These are phyloP conservation scores for Podochytrium sp. DNA, from an alignment of 192 early-diverging fungal species.

Conservation along the genomic window DNA sequence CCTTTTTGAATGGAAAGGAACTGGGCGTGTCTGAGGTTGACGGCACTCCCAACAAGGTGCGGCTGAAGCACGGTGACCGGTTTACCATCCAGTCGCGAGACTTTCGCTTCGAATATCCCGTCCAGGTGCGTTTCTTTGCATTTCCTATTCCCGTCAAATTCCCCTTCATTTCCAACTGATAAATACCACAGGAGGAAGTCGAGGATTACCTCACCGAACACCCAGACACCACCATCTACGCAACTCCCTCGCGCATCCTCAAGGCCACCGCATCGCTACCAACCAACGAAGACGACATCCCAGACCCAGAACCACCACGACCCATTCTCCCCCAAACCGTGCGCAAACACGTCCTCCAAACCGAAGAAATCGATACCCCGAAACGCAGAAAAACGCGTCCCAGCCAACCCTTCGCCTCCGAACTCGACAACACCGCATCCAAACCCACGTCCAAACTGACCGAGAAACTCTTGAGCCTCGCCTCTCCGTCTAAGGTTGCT, in stretches of 20 bases:
- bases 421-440: too few relatives aligned
- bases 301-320: neutral
- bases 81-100: neutral
- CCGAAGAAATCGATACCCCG: neutral
- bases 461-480: too few relatives aligned
- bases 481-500: too few relatives aligned
- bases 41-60: neutral
- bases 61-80: neutral
- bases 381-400: slow-evolving; percentile 1
- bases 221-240: neutral
- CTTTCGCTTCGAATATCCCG: slow-evolving; percentile 18
- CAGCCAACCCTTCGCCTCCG: too few relatives aligned
- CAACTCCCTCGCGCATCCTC: neutral
- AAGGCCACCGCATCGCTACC: neutral
- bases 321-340: neutral
- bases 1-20: slow-evolving; percentile 14
- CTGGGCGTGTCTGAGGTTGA: neutral
- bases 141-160: neutral
- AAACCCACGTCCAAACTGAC: too few relatives aligned
- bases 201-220: neutral
- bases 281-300: neutral
- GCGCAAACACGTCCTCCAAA: neutral
- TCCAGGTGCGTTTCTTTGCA: neutral
- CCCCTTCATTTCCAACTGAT: neutral
- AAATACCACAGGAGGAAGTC: slow-evolving; percentile 4